Conservation (phyloP, 805 yeast species). For the Yamadazyma ubonensis region DNA sequence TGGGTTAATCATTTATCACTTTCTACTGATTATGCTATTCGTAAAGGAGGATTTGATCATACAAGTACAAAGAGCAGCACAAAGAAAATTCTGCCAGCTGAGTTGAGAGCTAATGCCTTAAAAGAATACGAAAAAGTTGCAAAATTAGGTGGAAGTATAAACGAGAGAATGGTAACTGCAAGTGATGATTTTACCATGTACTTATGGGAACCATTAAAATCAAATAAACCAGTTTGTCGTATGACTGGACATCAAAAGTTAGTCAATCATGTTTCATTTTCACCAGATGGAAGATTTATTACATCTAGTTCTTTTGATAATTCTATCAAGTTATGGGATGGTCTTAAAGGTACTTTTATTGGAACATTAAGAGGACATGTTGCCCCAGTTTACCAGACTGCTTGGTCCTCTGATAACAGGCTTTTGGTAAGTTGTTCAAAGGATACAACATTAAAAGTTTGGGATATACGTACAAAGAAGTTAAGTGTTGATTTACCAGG, state of each 20-base stretch:
- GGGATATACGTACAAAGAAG: conserved; percentile 90
- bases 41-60: conserved; percentile 88
- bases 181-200: conserved; percentile 98
- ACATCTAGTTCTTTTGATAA: conserved; percentile 96
- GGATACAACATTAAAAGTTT: conserved; percentile 92
- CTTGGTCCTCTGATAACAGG: conserved; percentile 96
- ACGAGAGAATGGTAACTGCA: conserved; percentile 89
- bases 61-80: conserved; percentile 43
- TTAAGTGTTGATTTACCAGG: conserved; percentile 91
- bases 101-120: conserved; percentile 50
- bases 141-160: conserved; percentile 49
- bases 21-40: conserved; percentile 83
- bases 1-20: conserved; percentile 96
- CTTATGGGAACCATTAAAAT: conserved; percentile 86
- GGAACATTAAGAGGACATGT: conserved; percentile 95
- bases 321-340: conserved; percentile 95
- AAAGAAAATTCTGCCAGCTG: conserved; percentile 22
- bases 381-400: conserved; percentile 95
- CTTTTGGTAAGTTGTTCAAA: conserved; percentile 90
- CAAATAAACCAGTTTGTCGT: conserved; percentile 80
- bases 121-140: conserved; percentile 64
- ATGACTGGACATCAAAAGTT: conserved; percentile 98
- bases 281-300: conserved; percentile 90
- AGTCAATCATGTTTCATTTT: conserved; percentile 92
- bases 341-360: conserved; percentile 83